Percentiles rank a stretch among this genome's conserved stretches.
Evolutionary conservation across 1,284 basidiomycete genomes (phyloP).

Genomic region (Grifola frondosa): DNA sequence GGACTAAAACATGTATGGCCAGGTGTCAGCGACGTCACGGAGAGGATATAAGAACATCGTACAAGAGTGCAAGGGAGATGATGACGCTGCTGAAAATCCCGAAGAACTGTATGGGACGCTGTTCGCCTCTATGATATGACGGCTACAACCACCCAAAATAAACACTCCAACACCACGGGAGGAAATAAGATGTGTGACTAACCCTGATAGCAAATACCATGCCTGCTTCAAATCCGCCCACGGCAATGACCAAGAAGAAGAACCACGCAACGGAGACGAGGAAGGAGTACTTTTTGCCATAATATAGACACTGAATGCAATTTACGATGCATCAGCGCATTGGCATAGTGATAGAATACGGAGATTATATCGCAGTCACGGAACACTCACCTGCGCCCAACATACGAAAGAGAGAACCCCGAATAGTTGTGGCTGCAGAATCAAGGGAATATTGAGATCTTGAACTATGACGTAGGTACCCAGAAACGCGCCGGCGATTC

Average conservation of each 20-base stretch:
- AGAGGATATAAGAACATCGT: slow-evolving; percentile 17
- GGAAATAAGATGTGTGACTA: slow-evolving; percentile 25
- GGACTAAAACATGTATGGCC: slow-evolving; percentile 31
- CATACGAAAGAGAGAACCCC: slow-evolving; percentile 59
- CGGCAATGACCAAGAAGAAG: slow-evolving; percentile 38
- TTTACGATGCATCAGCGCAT: no score
- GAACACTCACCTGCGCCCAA: slow-evolving; percentile 56
- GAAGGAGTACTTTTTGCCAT: slow-evolving; percentile 43
- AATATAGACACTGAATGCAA: slow-evolving; percentile 56
- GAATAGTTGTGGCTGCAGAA: slow-evolving; percentile 76
- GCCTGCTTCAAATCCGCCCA: slow-evolving; percentile 60
- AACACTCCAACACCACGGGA: slow-evolving; percentile 8
- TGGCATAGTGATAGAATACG: no score
- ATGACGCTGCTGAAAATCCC: slow-evolving; percentile 65
- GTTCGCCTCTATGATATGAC: slow-evolving; percentile 44
- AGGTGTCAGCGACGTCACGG: neutral
- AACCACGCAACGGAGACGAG: slow-evolving; percentile 31
- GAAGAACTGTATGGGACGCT: slow-evolving; percentile 55
- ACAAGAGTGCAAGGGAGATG: slow-evolving; percentile 62
- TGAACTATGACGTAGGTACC: slow-evolving; percentile 73
- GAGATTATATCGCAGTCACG: no score
- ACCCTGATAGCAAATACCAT: slow-evolving; percentile 60
- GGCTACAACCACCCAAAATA: slow-evolving; percentile 28
- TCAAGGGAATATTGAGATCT: slow-evolving; percentile 71
- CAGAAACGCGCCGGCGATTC: slow-evolving; percentile 57